Evolutionary conservation across 2,329 filamentous ascomycete species (phyloP).

Genomic region (Cercospora sp.): DNA sequence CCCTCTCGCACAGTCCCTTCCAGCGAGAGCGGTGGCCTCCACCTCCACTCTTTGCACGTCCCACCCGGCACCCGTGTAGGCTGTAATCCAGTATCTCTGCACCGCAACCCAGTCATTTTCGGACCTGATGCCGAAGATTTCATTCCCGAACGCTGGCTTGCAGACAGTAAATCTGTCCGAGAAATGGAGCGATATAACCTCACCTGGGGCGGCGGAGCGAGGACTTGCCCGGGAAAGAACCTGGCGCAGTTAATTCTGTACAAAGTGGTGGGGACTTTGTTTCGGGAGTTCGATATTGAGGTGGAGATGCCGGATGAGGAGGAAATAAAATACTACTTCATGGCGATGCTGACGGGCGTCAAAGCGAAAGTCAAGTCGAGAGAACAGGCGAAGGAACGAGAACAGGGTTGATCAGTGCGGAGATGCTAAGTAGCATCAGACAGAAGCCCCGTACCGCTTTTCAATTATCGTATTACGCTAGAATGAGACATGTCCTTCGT

Average conservation of each 20-base stretch:
- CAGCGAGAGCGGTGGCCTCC: conserved; percentile 32
- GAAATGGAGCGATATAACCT: conserved; percentile 25
- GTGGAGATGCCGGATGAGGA: conserved; percentile 18
- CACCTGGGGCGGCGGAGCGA: conserved; percentile 29
- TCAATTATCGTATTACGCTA: neutral
- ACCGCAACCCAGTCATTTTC: conserved; percentile 37
- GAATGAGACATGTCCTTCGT: neutral
- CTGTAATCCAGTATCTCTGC: conserved; percentile 39
- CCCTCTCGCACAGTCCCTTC: conserved; percentile 43
- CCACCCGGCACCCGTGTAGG: conserved; percentile 37
- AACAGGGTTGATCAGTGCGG: neutral
- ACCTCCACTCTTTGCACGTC: conserved; percentile 39
- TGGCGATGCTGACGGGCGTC: conserved; percentile 23
- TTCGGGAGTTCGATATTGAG: conserved; percentile 19
- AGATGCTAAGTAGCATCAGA: neutral
- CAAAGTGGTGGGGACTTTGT: conserved; percentile 17
- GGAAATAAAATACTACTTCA: conserved; percentile 21
- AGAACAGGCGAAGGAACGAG: neutral
- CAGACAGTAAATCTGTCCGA: conserved; percentile 15
- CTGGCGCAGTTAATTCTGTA: conserved; percentile 36
- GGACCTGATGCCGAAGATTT: conserved; percentile 39
- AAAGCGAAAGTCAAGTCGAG: conserved; percentile 2
- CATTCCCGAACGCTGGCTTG: conserved; percentile 41
- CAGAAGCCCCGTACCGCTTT: neutral
- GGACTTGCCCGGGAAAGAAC: conserved; percentile 28